Conservation (phyloP, 257 asterid genomes). For the Rehmannia glutinosa region DNA sequence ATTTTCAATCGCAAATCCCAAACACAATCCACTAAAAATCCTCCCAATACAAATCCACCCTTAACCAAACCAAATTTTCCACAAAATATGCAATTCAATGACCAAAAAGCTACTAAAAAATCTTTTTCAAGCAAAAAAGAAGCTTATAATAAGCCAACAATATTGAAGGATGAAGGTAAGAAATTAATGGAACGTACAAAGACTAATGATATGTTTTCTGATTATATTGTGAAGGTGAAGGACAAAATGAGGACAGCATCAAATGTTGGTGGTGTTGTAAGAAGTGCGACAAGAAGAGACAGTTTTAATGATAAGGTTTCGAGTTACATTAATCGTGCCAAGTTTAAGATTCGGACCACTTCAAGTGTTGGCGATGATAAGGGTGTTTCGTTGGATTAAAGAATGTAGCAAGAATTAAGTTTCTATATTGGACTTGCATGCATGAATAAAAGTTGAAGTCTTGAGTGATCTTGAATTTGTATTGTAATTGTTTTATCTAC, state of each 20-base stretch:
- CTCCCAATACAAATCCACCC: neutral
- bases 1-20: neutral
- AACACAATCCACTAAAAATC: neutral
- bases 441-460: neutral
- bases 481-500: neutral
- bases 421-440: neutral
- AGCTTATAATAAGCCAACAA: too few species aligned
- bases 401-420: neutral
- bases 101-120: too few species aligned
- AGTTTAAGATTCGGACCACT: slow-evolving; percentile 27
- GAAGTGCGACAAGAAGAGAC: slow-evolving; percentile 33
- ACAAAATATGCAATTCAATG: too few species aligned
- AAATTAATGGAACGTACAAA: neutral
- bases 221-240: slow-evolving; percentile 33
- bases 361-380: slow-evolving; percentile 20
- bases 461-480: neutral
- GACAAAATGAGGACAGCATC: slow-evolving; percentile 27
- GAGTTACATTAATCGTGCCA: slow-evolving; percentile 36
- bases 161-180: neutral
- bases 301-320: slow-evolving; percentile 43
- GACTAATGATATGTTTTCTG: slow-evolving; percentile 15
- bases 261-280: slow-evolving; percentile 27
- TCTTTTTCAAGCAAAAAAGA: too few species aligned
- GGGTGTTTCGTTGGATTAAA: neutral
- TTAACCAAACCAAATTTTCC: too few species aligned